Evolutionary conservation across 306 rosid species (phyloP).

Genomic region (Corylus heterophylla): DNA sequence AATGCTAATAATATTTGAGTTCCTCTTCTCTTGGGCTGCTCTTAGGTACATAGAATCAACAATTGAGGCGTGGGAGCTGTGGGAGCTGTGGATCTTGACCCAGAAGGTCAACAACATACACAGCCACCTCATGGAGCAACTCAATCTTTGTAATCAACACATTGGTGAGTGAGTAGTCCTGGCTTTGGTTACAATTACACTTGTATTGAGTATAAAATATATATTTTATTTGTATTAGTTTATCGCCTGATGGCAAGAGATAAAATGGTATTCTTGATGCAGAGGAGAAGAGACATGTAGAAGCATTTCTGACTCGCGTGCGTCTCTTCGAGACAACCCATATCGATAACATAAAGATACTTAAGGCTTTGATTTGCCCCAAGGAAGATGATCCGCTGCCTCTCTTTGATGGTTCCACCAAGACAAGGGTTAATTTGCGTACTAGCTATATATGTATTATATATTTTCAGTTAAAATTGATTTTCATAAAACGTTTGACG

Average conservation of each 20-base stretch:
- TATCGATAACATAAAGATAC: constrained; percentile 50
- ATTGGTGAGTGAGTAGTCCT: constrained; percentile 32
- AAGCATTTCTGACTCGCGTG: constrained; percentile 34
- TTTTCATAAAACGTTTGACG: too few species aligned
- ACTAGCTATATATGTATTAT: too few species aligned
- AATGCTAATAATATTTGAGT: not conserved
- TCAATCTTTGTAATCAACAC: constrained; percentile 39
- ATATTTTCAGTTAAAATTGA: too few species aligned
- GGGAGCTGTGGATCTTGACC: constrained; percentile 55
- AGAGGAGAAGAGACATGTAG: constrained; percentile 51
- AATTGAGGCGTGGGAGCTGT: constrained; percentile 71
- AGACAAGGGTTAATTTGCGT: constrained; percentile 44
- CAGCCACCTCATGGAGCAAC: constrained; percentile 50
- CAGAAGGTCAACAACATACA: constrained; percentile 56
- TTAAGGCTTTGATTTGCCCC: constrained; percentile 42
- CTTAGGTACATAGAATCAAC: constrained; percentile 43
- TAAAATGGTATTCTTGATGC: constrained; percentile 25
- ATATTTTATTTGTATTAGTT: too few species aligned
- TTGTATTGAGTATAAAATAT: too few species aligned
- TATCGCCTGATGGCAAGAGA: not conserved
- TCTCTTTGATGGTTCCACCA: constrained; percentile 50
- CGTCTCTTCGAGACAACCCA: constrained; percentile 41
- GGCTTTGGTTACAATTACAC: not conserved
- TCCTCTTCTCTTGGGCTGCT: not conserved
- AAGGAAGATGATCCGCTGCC: constrained; percentile 47